Percentiles rank a stretch among this genome's conserved stretches.
Conservation (phyloP, 495 filamentous ascomycete species). For the Aspergillus cristatus region DNA sequence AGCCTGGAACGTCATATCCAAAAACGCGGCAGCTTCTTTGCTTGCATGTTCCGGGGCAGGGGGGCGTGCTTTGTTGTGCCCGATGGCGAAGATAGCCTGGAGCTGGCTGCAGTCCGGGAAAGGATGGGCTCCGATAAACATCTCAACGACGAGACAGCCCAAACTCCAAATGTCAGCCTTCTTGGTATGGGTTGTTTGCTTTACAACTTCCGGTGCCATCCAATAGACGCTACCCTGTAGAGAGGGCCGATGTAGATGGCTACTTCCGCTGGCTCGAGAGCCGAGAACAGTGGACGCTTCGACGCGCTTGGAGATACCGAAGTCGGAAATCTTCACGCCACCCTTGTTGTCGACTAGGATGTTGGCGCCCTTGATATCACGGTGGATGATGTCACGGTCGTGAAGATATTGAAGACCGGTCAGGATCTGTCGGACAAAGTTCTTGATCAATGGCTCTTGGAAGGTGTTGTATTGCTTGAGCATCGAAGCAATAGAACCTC, state of each 20-base stretch:
- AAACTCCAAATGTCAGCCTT: slow-evolving; percentile 99
- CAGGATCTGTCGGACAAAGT: slow-evolving; percentile 95
- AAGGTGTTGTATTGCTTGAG: slow-evolving; percentile 95
- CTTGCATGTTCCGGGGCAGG: slow-evolving; percentile 84
- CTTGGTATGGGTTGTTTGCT: slow-evolving; percentile 92
- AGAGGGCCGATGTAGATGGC: slow-evolving; percentile 77
- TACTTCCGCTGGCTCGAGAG: slow-evolving; percentile 40
- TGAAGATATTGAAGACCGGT: slow-evolving; percentile 93
- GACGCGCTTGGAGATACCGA: slow-evolving; percentile 96
- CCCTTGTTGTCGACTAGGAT: slow-evolving; percentile 99
- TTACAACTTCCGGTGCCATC: slow-evolving; percentile 99
- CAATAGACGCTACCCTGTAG: slow-evolving; percentile 97
- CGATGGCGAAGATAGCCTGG: slow-evolving; percentile 98
- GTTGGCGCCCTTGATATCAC: slow-evolving; percentile 98
- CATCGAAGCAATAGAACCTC: slow-evolving; percentile 95
- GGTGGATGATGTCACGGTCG: slow-evolving; percentile 91
- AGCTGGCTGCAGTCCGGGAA: slow-evolving; percentile 96
- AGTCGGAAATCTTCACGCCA: slow-evolving; percentile 98
- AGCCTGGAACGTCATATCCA: slow-evolving; percentile 85
- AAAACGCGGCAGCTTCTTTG: slow-evolving; percentile 74
- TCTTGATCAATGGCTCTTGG: slow-evolving; percentile 86
- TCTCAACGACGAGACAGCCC: slow-evolving; percentile 94
- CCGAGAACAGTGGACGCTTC: slow-evolving; percentile 63
- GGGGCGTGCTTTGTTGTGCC: slow-evolving; percentile 73
- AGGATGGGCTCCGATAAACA: slow-evolving; percentile 95